Conservation (phyloP, 2,329 filamentous ascomycete genomes). For the Colletotrichum sojae region DNA sequence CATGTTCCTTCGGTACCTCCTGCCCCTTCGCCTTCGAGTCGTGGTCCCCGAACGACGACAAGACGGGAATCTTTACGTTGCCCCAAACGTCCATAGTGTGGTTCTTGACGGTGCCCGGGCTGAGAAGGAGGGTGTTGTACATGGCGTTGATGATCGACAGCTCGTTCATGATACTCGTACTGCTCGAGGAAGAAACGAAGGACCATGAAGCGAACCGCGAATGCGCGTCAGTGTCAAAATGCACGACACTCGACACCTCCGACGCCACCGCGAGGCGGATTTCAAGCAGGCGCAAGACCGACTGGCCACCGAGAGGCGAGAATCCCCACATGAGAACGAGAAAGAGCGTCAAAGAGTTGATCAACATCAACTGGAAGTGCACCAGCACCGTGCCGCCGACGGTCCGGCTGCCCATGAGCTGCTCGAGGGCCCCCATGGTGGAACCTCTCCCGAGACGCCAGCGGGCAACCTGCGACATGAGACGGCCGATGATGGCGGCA, state of each 20-base stretch:
- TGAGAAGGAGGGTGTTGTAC: slow-evolving; percentile 42
- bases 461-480: neutral
- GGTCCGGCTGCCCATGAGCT: slow-evolving; percentile 1
- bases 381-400: neutral
- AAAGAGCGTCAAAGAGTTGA: slow-evolving; percentile 45
- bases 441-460: slow-evolving; percentile 3
- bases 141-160: neutral
- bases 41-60: neutral
- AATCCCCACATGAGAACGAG: slow-evolving; percentile 48
- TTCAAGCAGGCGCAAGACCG: slow-evolving; percentile 43
- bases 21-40: neutral
- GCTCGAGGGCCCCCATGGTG: neutral
- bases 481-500: slow-evolving; percentile 4
- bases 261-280: neutral
- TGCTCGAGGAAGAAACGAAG: neutral
- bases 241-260: neutral
- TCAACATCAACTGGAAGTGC: slow-evolving; percentile 43
- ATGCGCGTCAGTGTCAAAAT: neutral
- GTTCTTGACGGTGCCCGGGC: slow-evolving; percentile 41
- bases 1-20: neutral
- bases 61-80: slow-evolving; percentile 47
- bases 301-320: slow-evolving; percentile 50
- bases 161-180: neutral
- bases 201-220: neutral
- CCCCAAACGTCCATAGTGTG: slow-evolving; percentile 47